phyloP scores from a whole-genome alignment of 2,329 filamentous ascomycete species.

The Ilyonectria robusta region DNA sequence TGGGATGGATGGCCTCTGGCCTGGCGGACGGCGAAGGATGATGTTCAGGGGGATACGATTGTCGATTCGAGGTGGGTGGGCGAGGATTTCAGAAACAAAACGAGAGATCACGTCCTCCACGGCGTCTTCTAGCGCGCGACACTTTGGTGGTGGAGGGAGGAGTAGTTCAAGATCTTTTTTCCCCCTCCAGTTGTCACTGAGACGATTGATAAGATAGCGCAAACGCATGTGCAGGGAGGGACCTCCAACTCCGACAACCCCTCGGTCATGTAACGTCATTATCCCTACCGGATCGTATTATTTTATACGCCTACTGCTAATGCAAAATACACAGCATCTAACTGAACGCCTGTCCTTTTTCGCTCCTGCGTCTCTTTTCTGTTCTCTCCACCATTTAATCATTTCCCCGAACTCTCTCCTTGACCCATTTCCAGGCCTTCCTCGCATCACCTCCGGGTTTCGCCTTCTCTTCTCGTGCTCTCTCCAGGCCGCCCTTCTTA shows the following conservation, averaged over 20 bases:
- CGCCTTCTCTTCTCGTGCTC: slow-evolving; percentile 54
- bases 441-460: slow-evolving; percentile 53
- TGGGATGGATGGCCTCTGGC: background rate
- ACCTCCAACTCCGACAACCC: slow-evolving; percentile 34
- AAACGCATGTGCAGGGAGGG: slow-evolving; percentile 3
- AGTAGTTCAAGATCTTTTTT: slow-evolving; percentile 28
- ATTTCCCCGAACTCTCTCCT: slow-evolving; percentile 12
- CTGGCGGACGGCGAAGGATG: background rate
- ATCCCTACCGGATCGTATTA: background rate
- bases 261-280: slow-evolving; percentile 32
- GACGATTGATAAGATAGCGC: slow-evolving; percentile 45
- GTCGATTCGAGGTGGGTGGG: background rate
- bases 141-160: background rate
- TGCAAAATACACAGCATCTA: slow-evolving; percentile 21
- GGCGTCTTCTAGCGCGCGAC: background rate
- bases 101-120: too few relatives aligned
- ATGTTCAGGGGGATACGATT: background rate
- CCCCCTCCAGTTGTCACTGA: slow-evolving; percentile 32
- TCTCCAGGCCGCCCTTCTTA: slow-evolving; percentile 57
- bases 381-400: background rate
- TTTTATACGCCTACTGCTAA: slow-evolving; percentile 1
- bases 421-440: slow-evolving; percentile 35
- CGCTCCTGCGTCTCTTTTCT: background rate
- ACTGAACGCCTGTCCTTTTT: slow-evolving; percentile 11
- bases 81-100: background rate